Base-by-base conservation (phyloP, 192 early-diverging fungal genomes). In the Glomus cerebriforme region DNA sequence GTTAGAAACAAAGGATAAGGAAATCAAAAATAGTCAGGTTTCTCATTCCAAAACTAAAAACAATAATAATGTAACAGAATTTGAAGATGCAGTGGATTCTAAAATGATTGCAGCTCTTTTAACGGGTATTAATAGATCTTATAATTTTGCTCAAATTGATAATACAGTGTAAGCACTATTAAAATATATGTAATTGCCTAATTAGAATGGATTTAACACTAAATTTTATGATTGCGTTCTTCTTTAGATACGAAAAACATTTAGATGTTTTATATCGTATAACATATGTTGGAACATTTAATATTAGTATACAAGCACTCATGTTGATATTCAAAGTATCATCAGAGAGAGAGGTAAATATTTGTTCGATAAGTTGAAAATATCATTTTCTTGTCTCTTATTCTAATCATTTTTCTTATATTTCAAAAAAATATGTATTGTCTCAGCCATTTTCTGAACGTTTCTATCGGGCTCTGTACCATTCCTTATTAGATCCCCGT, bases 61-160 rank as follows among this genome's bases (percentile, higher is more conserved):
- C 79, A 83, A 82, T 77, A 85, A 84, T 37, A 83, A 81, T 2
- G 85, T 80, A 9, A 86, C 83, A 43, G 88, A 85, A 3, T 79
- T 80, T 32, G 88, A 92, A 54, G 92, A 94, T 73, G 81, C 87
- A 4, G 82, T 92, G 22, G 84, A 94, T 75, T 87, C 92, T 45
- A 97, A 97, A 81, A 93, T 97, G 86, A 87, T 98, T 84, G 92
- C 93, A 19, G 96, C 94, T 4, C 86, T 98, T 29, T 84, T 99
- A 63, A 98, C 97, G 0, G 98, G 98, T 73, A 90, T 99, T 34
- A 97, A 98, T 81, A 95, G 98, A 65, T 94, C 96, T 6, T 94
- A 98, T 83, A 96, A 96, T 34, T 99, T 92, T 77, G 86, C 95
- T 31, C 91, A 95, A 79, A 85, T 98, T 31, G 92, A 93, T 7